Conservation (phyloP, 75 land plant species). For the Isoetes taiwanensis region DNA sequence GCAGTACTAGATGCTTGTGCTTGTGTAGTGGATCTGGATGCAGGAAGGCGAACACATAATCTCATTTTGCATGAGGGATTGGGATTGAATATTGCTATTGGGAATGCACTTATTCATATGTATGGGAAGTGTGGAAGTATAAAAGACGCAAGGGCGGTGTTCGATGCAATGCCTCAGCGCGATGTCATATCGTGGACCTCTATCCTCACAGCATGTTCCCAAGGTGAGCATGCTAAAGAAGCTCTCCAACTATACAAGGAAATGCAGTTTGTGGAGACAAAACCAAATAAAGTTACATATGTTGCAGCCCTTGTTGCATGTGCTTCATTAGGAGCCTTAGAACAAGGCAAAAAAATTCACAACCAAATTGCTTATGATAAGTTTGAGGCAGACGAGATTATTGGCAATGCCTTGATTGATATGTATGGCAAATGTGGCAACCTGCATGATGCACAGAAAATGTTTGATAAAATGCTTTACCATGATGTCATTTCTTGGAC, state of each 20-base stretch:
- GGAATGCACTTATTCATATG: too few relatives aligned
- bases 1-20: too few relatives aligned
- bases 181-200: neutral
- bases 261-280: neutral
- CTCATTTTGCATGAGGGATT: too few relatives aligned
- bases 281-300: neutral
- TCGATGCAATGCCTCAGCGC: neutral
- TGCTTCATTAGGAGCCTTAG: neutral
- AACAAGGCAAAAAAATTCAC: neutral
- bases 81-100: too few relatives aligned
- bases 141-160: neutral
- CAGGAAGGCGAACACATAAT: too few relatives aligned
- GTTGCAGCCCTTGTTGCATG: neutral
- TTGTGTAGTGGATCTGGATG: too few relatives aligned
- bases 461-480: neutral
- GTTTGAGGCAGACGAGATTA: neutral
- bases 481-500: neutral
- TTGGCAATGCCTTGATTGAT: neutral
- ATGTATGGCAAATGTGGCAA: slow-evolving; percentile 1
- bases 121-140: neutral
- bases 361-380: neutral
- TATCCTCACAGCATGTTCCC: neutral
- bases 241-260: neutral
- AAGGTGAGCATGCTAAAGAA: neutral
- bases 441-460: neutral